Evolutionary conservation across 805 yeast species (phyloP), one percentile per base, ranked within the genome.

Genomic region (Suhomyces emberorum): DNA sequence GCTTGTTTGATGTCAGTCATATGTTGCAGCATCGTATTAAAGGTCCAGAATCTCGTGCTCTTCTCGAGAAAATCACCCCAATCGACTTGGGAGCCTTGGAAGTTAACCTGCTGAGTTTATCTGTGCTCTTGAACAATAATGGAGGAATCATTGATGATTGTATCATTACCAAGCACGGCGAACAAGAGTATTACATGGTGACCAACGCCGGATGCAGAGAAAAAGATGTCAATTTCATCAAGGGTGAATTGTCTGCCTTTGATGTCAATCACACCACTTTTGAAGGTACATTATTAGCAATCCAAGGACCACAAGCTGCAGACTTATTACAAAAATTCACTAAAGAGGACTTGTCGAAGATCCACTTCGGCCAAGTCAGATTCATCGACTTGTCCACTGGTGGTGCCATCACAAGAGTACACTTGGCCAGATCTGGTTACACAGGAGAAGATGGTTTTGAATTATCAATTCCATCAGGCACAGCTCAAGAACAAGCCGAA

Each of bases 381-480:
- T 77, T 69, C 50, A 20, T 37, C 16, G 35, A 39, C 34, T 61
- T 76, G 35, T 61, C 61, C 20, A 55, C 73, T 21, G 55, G 72
- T 15, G 63, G 69, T 2, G 66, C 59, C 51, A 55, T 59, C 42
- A 59, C 65, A 19, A 65, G 70, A 34, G 70, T 83, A 35, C 95
- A 88, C 55, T 73, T 88, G n/a, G 85, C 96, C 3, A 81, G 98
- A 61, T 86, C 95, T 16, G 98, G 98, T 2, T 93, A 93, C 69
- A 93, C 98, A 5, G 98, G 98, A 14, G 98, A 93, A 63, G 98
- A 93, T 59, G 98, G 98, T 1, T 91, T 93, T 60, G 98, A 93
- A 61, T 76, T 91, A 40, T 81, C 95, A 7, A 81, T 89, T 42
- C 83, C 87, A 5, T 64, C 71, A 2, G 32, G 55, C 11, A 56